Percentiles rank a stretch among this genome's conserved stretches.
Evolutionary conservation across 2,329 filamentous ascomycete species (phyloP).

Genomic region (Dactylellina haptotyla): DNA sequence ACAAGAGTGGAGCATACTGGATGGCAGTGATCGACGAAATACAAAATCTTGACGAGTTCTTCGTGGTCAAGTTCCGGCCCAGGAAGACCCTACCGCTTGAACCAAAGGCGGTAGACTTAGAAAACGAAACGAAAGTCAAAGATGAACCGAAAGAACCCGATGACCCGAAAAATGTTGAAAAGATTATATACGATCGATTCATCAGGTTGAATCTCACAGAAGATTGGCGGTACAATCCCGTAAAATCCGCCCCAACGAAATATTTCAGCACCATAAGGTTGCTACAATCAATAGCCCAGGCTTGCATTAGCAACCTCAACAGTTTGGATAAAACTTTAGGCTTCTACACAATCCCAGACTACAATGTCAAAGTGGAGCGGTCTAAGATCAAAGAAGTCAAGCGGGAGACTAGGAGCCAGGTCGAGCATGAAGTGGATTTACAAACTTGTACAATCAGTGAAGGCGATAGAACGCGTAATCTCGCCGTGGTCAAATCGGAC

Average conservation of each 20-base stretch:
- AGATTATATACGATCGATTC: conserved; percentile 40
- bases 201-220: conserved; percentile 29
- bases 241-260: conserved; percentile 10
- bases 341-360: conserved; percentile 1
- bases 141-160: not conserved
- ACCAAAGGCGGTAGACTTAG: not conserved
- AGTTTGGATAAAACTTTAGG: conserved; percentile 22
- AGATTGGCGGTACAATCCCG: conserved; percentile 25
- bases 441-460: conserved; percentile 32
- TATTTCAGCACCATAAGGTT: conserved; percentile 18
- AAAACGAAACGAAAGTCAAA: conserved; percentile 9
- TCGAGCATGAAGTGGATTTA: conserved; percentile 24
- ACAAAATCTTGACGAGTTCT: conserved; percentile 28
- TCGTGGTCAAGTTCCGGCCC: conserved; percentile 42
- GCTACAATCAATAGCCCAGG: conserved; percentile 26
- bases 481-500: conserved; percentile 41
- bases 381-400: conserved; percentile 18
- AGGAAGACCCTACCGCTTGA: not conserved
- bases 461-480: conserved; percentile 8
- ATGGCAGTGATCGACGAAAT: conserved; percentile 32
- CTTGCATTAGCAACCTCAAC: conserved; percentile 20
- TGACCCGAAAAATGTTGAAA: conserved; percentile 6
- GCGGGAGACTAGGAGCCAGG: conserved; percentile 35
- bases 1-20: conserved; percentile 39
- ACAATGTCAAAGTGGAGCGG: conserved; percentile 25